A percentile compares a stretch with the other conserved stretches of the same genome.
phyloP scores from a whole-genome alignment of 75 land plant species.

The Isoetes taiwanensis region DNA sequence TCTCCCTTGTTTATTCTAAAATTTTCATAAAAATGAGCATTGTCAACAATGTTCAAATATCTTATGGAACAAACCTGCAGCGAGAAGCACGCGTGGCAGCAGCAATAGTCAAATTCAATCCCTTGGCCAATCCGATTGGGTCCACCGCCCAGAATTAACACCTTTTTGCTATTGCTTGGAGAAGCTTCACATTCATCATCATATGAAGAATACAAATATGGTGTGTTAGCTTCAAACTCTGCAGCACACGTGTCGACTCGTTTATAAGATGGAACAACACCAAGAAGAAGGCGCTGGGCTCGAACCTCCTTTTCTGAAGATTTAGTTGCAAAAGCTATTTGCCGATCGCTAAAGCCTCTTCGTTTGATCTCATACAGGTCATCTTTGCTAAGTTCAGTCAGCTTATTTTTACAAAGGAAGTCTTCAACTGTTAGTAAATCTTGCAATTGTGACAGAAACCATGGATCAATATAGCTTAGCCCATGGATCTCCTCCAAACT shows the following conservation, averaged over 20 bases:
- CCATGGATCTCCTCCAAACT: conserved; percentile 67
- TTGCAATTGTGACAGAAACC: conserved; percentile 81
- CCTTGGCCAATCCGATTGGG: conserved; percentile 99
- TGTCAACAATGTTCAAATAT: no score
- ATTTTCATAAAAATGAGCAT: no score
- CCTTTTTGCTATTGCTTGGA: conserved; percentile 69
- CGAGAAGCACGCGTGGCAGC: conserved; percentile 93
- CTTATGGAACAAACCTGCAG: conserved; percentile 48
- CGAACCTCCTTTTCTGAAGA: conserved; percentile 64
- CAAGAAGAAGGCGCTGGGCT: conserved; percentile 47
- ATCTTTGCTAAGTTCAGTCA: conserved; percentile 51
- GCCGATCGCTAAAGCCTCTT: conserved; percentile 93
- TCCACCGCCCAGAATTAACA: conserved; percentile 94
- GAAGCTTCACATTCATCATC: conserved; percentile 89
- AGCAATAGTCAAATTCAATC: conserved; percentile 98
- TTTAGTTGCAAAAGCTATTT: conserved; percentile 77
- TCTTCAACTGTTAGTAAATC: conserved; percentile 74
- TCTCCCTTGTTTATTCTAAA: no score
- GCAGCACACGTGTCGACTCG: conserved; percentile 99
- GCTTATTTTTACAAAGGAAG: conserved; percentile 34
- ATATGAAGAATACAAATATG: conserved; percentile 96
- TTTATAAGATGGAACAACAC: conserved; percentile 80
- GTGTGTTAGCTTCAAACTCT: conserved; percentile 97
- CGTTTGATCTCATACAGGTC: conserved; percentile 81
- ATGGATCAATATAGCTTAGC: conserved; percentile 75